Percentiles rank a stretch among this genome's conserved stretches.
phyloP scores from a whole-genome alignment of 345 rosid genomes.

The Limnanthes douglasii region DNA sequence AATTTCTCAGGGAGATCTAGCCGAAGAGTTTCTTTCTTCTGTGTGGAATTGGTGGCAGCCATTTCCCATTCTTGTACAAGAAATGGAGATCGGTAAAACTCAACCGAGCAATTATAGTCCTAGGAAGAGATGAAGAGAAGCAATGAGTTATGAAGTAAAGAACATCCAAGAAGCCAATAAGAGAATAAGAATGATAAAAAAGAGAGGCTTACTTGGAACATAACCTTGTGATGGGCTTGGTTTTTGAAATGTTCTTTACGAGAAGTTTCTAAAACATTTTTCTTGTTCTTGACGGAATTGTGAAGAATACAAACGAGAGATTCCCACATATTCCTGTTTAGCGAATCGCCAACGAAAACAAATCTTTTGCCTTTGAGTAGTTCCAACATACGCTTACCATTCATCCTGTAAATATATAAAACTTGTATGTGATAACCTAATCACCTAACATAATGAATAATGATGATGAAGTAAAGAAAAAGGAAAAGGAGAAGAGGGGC shows the following conservation, averaged over 20 bases:
- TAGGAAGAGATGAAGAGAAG: constrained; percentile 3
- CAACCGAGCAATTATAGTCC: constrained; percentile 72
- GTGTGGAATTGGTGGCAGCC: constrained; percentile 32
- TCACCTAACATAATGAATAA: background rate
- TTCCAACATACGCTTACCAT: constrained; percentile 49
- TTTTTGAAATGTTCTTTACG: constrained; percentile 66
- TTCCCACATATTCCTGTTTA: constrained; percentile 98
- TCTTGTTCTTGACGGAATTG: constrained; percentile 42
- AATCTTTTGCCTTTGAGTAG: constrained; percentile 81
- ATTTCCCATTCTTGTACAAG: constrained; percentile 86
- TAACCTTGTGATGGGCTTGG: constrained; percentile 70
- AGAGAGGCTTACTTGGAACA: constrained; percentile 36
- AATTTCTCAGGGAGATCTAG: constrained; percentile 73
- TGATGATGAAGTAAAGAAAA: background rate
- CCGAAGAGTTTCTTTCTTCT: constrained; percentile 72
- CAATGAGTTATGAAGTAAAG: background rate
- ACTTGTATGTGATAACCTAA: background rate
- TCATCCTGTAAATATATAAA: constrained; percentile 26
- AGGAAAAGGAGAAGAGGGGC: background rate
- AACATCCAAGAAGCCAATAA: background rate
- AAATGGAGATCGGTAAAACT: constrained; percentile 91
- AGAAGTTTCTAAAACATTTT: constrained; percentile 55
- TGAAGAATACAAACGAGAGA: constrained; percentile 76
- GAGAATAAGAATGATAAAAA: background rate
- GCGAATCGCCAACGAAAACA: constrained; percentile 82